Base-by-base conservation (phyloP, 2,329 filamentous ascomycete species). In the Cladosporium colombiae region DNA sequence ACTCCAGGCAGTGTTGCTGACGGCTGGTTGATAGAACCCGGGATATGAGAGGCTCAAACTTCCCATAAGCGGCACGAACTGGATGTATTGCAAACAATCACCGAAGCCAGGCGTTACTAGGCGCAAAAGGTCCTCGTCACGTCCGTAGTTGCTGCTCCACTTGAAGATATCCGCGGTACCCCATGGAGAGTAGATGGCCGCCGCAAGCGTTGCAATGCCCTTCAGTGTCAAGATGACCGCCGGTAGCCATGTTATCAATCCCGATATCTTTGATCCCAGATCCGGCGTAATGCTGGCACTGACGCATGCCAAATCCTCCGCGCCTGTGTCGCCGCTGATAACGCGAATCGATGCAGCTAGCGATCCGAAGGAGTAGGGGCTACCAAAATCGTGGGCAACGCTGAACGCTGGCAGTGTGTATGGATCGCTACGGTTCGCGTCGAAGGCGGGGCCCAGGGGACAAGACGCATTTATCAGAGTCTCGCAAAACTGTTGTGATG, bases 111-210 rank as follows among this genome's bases (percentile, higher is more conserved):
- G 95, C 0, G 95, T 99, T 37, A 99, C 92, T 57, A 99, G 83
- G 64, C 95, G 89, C 63, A 99, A 83, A 70, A 97, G 82, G 79
- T 99, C 95, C 68, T 92, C 91, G 72, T 99, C 95, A 71, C 94
- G 88, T 40, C 95, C 95, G 76, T 96, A 98, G 76, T 99, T 99
- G 74, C 92, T 96, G n/a, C 92, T 93, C 93, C 94, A 99, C 70
- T 91, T 89, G 77, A 98, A 98, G 23, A 94, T 84, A 75, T 99
- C 91, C 8, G 88, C 88, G 1, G 92, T 91, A 23, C 95, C 95
- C 94, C 95, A 99, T 0, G 95, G 95, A 74, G 93, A 97, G 75
- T 88, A 94, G 44, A 96, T 91, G 59, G 88, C 91, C 2, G 95
- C 93, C 70, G 92, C 88, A 40, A 93, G 82, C 7, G 94, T 97